Evolutionary conservation across 345 rosid species (phyloP), one percentile per base, ranked within the genome.

Genomic region (Gossypium stocksii): DNA sequence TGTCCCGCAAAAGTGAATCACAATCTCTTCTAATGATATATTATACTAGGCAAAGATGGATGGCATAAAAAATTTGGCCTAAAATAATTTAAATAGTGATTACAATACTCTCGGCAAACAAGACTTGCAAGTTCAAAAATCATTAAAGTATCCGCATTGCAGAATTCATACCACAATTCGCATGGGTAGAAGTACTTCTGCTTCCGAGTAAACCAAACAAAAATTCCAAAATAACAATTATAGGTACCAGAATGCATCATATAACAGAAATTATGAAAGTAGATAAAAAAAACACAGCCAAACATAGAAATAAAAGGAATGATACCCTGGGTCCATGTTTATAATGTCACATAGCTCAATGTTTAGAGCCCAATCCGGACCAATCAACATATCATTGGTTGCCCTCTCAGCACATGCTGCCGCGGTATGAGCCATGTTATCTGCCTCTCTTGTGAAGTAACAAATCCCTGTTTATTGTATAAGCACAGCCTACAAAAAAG

Each of bases 311-410:
- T 52, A 27, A 72, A 73, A 74, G 72, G 25, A 71, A 70, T 4
- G 14, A 81, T 91, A 95, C 99, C 94, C 84, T 60, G 92, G 93
- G 79, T 95, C 92, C 89, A 88, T 89, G 87, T 92, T 89, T 80
- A 95, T 86, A 77, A 91, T 79, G 78, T 95, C 99, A 58, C 99
- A 95, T 9, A 95, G 78, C 85, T 95, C 99, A 23, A 95, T 88
- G 86, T 89, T 95, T 75, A 95, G 76, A 56, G 97, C 97, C 99
- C 99, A 95, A 74, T 95, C 99, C 0, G 99, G 99, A 76, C 94
- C 94, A 61, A 90, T 87, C 83, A 95, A 77, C 89, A 85, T 85
- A 82, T 93, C 98, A 80, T 85, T 93, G 0, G 99, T 95, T 16
- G 98, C 98, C 83, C 98, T 91, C 86, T 95, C 99, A 34, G 97